Percentiles rank a stretch among this genome's conserved stretches.
These are phyloP conservation scores for Casuarina glauca DNA, from an alignment of 306 rosid genomes.

Conservation along the genomic window DNA sequence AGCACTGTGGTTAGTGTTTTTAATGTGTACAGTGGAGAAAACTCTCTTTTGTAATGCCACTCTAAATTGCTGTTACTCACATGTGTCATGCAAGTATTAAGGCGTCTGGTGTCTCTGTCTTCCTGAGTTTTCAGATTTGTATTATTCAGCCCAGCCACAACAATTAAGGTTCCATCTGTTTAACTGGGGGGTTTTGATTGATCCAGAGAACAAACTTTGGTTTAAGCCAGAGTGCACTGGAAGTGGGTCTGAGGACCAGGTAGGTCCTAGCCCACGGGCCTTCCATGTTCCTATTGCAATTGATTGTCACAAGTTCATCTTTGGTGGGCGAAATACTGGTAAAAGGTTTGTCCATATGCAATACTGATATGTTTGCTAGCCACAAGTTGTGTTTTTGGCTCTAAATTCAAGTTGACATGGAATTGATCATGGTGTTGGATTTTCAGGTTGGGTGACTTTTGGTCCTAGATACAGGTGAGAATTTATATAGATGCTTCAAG, in stretches of 20 bases:
- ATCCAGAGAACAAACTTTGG: constrained; percentile 76
- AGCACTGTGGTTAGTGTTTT: not conserved
- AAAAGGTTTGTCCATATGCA: constrained; percentile 51
- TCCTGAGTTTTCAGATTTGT: not conserved
- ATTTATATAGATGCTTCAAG: constrained; percentile 11
- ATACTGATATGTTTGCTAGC: not conserved
- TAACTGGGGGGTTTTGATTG: constrained; percentile 16
- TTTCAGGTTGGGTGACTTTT: constrained; percentile 94
- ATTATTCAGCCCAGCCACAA: not conserved
- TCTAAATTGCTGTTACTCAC: not conserved
- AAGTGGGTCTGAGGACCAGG: constrained; percentile 72
- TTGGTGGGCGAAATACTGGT: constrained; percentile 89
- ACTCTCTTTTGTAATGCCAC: not conserved
- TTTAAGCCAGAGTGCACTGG: constrained; percentile 93
- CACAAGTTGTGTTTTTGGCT: constrained; percentile 10
- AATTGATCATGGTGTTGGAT: constrained; percentile 31
- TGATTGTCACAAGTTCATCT: constrained; percentile 94
- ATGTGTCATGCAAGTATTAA: not conserved
- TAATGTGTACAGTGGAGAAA: not conserved
- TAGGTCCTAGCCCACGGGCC: constrained; percentile 88
- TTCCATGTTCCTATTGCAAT: constrained; percentile 88
- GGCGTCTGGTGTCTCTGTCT: not conserved
- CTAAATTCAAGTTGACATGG: not conserved
- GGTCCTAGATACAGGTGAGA: constrained; percentile 93
- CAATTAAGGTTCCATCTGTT: not conserved